Evolutionary conservation across 176 grass and related monocot genomes (phyloP), one percentile per base, ranked within the genome.

Genomic region (Eleusine coracana): DNA sequence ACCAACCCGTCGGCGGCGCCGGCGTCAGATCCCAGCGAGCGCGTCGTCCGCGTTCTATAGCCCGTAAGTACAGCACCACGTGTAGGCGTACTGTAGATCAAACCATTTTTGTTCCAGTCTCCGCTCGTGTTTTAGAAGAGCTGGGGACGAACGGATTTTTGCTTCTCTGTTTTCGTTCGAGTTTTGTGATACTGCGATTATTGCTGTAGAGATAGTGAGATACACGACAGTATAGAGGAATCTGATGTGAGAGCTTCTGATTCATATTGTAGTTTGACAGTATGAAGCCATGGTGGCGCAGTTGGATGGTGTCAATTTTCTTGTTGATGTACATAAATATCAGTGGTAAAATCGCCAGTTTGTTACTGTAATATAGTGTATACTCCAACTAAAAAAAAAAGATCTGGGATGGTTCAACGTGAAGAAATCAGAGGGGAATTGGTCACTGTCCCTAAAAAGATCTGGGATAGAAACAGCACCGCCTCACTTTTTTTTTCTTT

Each of bases 41-140:
- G 85, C 13, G n/a, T 88, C 51, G 49, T 90, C 13, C 93, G 61
- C 31, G 88, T 81, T 17, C 91, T 91, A 83, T 87, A 86, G 85
- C 6, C 6, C 10, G 73, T 36, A 78, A 82, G 78, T 84, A 80
- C 36, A 84, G 61, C 14, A 15, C 3, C 13, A 51, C 31, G 31
- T 34, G 44, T 12, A 8, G 44, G 11, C 8, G 7, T 8, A 61
- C 81, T 4, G 5, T 78, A 84, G 31, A 34, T 34, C 68, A 71
- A 68, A 55, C 7, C 27, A 54, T 86, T 66, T 76, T 87, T 69
- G 66, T 66, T 45, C 60, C 23, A 7, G 82, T 86, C 71, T 83
- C 63, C 64, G 94, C 94, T 97, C 88, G 83, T 16, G 50, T 97
- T 97, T 97, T 92, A 83, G 54, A 87, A 94, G 92, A 91, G 80